A percentile compares a stretch with the other conserved stretches of the same genome.
Evolutionary conservation across 495 filamentous ascomycete species (phyloP).

Genomic region (Neohortaea acidophila): DNA sequence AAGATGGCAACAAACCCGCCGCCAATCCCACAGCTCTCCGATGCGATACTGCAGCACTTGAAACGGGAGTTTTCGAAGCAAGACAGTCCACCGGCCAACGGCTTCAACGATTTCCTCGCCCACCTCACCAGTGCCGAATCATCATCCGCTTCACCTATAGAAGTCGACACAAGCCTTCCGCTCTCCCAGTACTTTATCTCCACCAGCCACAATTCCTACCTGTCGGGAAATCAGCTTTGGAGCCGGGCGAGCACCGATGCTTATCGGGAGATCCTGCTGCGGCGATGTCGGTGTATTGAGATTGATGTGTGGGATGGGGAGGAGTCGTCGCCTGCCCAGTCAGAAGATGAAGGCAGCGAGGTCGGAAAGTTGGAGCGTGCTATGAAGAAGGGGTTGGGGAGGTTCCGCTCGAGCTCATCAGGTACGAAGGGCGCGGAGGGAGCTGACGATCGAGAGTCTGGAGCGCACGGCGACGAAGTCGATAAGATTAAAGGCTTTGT

Average conservation of each 20-base stretch:
- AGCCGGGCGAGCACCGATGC: constrained; percentile 65
- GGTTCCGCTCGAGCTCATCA: too few relatives aligned
- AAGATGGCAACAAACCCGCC: too few relatives aligned
- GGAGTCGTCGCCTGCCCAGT: constrained; percentile 17
- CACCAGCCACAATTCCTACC: constrained; percentile 89
- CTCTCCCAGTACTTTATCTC: constrained; percentile 82
- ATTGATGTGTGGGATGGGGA: constrained; percentile 93
- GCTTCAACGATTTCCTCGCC: constrained; percentile 11
- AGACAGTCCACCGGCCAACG: neutral
- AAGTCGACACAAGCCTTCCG: constrained; percentile 32
- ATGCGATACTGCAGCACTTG: constrained; percentile 4
- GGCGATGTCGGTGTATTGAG: constrained; percentile 85
- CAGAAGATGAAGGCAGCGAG: too few relatives aligned
- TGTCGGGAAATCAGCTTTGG: constrained; percentile 82
- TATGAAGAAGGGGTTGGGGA: too few relatives aligned
- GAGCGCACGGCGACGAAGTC: constrained; percentile 1
- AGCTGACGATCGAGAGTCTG: neutral
- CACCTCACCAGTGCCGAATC: neutral
- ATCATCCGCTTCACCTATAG: constrained; percentile 1
- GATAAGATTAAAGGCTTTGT: constrained; percentile 19
- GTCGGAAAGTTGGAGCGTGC: too few relatives aligned
- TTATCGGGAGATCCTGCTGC: constrained; percentile 63
- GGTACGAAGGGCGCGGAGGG: too few relatives aligned
- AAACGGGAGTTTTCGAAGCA: constrained; percentile 6
- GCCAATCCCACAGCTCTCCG: neutral